Conservation (phyloP, 768 basidiomycete genomes). For the Calocybe cyanea region DNA sequence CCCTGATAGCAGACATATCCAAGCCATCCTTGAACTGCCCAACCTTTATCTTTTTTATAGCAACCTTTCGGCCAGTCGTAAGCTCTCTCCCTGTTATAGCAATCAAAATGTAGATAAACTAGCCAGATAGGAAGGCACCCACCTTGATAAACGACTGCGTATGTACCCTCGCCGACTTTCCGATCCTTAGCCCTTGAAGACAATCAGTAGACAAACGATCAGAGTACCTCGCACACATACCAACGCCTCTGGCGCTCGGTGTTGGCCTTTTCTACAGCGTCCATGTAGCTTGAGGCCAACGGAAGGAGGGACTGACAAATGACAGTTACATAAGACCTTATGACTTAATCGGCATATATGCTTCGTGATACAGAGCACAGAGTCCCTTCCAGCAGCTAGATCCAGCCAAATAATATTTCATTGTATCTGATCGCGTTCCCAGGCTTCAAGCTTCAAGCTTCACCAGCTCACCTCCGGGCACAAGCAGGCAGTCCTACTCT, state of each 20-base stretch:
- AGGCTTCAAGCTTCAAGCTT: no score
- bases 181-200: slow-evolving; percentile 66
- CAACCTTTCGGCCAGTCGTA: slow-evolving; percentile 76
- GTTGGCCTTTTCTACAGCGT: slow-evolving; percentile 80
- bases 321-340: no score
- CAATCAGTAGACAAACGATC: not conserved
- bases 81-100: slow-evolving; percentile 59
- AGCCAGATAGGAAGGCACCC: slow-evolving; percentile 10
- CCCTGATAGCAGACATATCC: slow-evolving; percentile 98
- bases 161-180: slow-evolving; percentile 90
- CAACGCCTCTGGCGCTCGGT: slow-evolving; percentile 67
- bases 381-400: no score
- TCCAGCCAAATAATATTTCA: no score
- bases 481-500: no score
- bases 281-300: slow-evolving; percentile 44
- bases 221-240: slow-evolving; percentile 27
- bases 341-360: no score
- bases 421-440: no score
- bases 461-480: no score
- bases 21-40: slow-evolving; percentile 97
- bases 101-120: not conserved
- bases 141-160: slow-evolving; percentile 95
- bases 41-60: slow-evolving; percentile 98
- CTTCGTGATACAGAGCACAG: no score
- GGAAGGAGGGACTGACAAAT: no score